Conservation (phyloP, 2,329 filamentous ascomycete genomes). For the Ascochyta viciae-villosae region DNA sequence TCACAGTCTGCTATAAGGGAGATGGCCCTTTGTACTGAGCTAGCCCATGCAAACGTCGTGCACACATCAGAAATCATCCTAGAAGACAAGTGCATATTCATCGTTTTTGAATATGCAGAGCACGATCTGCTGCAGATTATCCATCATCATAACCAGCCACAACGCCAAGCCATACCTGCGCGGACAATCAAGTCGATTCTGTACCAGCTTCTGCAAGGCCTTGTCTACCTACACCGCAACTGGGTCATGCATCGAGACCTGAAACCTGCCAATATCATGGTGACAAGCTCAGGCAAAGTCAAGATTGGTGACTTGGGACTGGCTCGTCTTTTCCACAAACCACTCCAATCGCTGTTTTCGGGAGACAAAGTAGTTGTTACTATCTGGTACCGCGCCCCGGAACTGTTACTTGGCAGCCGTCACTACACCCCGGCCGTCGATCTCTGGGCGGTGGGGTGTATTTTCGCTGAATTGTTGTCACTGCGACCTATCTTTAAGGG, state of each 20-base stretch:
- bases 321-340: conserved; percentile 92
- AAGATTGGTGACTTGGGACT: conserved; percentile 95
- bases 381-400: conserved; percentile 97
- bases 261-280: conserved; percentile 99
- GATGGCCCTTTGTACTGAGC: conserved; percentile 94
- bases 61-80: conserved; percentile 93
- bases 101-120: conserved; percentile 99
- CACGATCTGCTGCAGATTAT: conserved; percentile 98
- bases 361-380: conserved; percentile 99
- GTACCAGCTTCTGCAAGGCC: conserved; percentile 93
- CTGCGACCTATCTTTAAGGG: conserved; percentile 97
- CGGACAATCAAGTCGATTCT: conserved; percentile 91
- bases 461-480: conserved; percentile 92
- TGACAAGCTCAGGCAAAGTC: conserved; percentile 86
- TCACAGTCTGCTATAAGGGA: conserved; percentile 97
- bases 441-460: conserved; percentile 97
- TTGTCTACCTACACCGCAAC: conserved; percentile 92
- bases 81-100: conserved; percentile 98
- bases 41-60: conserved; percentile 88
- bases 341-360: conserved; percentile 86
- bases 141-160: conserved; percentile 92
- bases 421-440: conserved; percentile 98
- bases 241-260: conserved; percentile 98
- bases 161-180: conserved; percentile 86
- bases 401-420: conserved; percentile 87